Base-by-base conservation (phyloP, 164 flowering plant species). In the Nelumbo lutea region DNA sequence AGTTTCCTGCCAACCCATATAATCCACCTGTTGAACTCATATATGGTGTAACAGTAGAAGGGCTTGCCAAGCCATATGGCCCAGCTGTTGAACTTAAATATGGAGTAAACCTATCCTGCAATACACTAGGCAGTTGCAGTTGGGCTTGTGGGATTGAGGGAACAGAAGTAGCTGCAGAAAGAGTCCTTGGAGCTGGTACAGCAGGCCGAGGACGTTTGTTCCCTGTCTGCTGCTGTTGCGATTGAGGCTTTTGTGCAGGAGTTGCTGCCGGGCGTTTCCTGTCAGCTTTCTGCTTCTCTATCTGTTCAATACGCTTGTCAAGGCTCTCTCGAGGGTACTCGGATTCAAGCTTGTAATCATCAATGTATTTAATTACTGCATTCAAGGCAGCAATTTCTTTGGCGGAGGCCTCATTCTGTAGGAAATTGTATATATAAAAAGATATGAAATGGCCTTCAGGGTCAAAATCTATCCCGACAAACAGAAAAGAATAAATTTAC, bases 401-500 rank as follows among this genome's bases (percentile, higher is more conserved):
- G 69, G 78, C 76, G 4, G 67, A 75, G 48, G 88, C 90, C 63
- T 81, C 87, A 74, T 85, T 86, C 96, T 87, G 85, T 72, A 68
- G 42, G 62, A 64, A 52, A 58, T 6, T 61, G 57, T 38, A 45
- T 45, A 65, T 40, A 66, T 46, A 46, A 4, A 15, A 42, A 8
- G 42, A 72, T 10, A 41, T 10, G 42, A 38, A 13, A 41, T 46
- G 13, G 0, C 10, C 13, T 9, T 41, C 1, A 61, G 56, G 40
- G 7, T 4, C 9, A 45, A 51, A 11, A 52, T 8, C 3, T 7
- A 62, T 11, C 47, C 8, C 6, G 9, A 2, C 3, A 40, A 39
- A 40, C 2, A 13, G 14, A 3, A 46, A 46, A 44, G 10, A 11
- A 56, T 11, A 61, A 68, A 40, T 51, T 57, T 66, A 87, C 93